These are phyloP conservation scores for Lonicera japonica DNA, from an alignment of 129 eudicot genomes.

Conservation along the genomic window DNA sequence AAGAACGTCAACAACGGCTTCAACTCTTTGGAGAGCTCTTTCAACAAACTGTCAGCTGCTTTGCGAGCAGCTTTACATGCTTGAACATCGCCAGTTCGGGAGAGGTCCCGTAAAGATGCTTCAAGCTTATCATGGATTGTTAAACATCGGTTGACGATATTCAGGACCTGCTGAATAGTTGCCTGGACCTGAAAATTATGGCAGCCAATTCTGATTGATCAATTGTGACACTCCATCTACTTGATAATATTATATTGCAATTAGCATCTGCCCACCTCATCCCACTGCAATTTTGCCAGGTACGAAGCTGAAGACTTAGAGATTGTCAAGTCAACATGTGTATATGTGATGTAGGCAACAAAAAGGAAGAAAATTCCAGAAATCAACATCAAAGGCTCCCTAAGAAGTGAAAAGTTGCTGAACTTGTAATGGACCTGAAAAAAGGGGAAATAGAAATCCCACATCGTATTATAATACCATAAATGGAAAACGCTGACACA, in stretches of 20 bases:
- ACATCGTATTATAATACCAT: neutral
- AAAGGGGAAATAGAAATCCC: conserved; percentile 2
- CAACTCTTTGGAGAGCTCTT: conserved; percentile 80
- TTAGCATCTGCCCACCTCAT: conserved; percentile 47
- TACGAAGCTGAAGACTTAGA: conserved; percentile 91
- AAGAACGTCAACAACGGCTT: conserved; percentile 67
- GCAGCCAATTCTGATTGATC: neutral
- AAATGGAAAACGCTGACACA: neutral
- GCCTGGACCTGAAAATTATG: conserved; percentile 55
- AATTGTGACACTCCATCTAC: neutral
- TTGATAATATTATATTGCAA: neutral
- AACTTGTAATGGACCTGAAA: conserved; percentile 91
- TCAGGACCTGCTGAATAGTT: conserved; percentile 66
- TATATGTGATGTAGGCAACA: conserved; percentile 71
- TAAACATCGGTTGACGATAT: conserved; percentile 47
- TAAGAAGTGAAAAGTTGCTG: conserved; percentile 62
- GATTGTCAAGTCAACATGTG: conserved; percentile 88
- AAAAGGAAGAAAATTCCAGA: conserved; percentile 80
- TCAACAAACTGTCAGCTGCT: conserved; percentile 61
- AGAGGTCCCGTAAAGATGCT: conserved; percentile 80
- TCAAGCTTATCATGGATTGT: conserved; percentile 73
- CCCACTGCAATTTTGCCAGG: conserved; percentile 92
- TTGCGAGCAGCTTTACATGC: conserved; percentile 92
- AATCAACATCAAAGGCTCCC: conserved; percentile 89
- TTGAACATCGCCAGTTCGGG: conserved; percentile 89